These are phyloP conservation scores for Colletotrichum sp. DNA, from an alignment of 2,329 filamentous ascomycete genomes.

Conservation along the genomic window DNA sequence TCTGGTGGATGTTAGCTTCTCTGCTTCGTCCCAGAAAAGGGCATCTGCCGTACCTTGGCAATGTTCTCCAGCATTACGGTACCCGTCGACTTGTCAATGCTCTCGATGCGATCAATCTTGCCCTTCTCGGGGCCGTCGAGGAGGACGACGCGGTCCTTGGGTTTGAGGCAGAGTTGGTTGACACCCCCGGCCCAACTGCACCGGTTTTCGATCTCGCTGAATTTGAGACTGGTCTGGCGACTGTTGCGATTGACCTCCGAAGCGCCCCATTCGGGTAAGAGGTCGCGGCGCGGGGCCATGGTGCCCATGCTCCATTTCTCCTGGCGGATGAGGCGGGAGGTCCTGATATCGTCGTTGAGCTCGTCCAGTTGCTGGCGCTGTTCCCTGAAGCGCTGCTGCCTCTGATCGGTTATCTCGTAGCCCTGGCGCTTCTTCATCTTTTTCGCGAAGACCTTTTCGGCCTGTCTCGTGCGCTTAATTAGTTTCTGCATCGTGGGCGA, in stretches of 20 bases:
- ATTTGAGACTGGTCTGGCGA: constrained; percentile 36
- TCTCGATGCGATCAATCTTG: constrained; percentile 76
- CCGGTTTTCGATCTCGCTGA: constrained; percentile 44
- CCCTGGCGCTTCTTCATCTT: constrained; percentile 47
- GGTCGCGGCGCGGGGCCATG: constrained; percentile 77
- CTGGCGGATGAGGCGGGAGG: constrained; percentile 56
- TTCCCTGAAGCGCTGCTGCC: constrained; percentile 35
- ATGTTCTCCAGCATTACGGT: constrained; percentile 66
- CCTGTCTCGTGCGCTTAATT: constrained; percentile 68
- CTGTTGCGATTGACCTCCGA: constrained; percentile 35
- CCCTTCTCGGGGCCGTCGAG: constrained; percentile 80
- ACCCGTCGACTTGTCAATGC: constrained; percentile 59
- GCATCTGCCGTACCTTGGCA: constrained; percentile 61
- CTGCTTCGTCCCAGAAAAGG: neutral
- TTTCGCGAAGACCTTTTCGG: constrained; percentile 66
- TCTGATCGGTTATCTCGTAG: constrained; percentile 29
- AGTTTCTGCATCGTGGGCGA: constrained; percentile 70
- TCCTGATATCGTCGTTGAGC: constrained; percentile 26
- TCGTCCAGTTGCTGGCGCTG: constrained; percentile 39
- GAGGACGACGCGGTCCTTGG: constrained; percentile 82
- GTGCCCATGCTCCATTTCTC: constrained; percentile 83
- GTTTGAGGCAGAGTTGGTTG: constrained; percentile 65
- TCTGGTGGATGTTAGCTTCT: constrained; percentile 27
- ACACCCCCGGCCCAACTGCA: constrained; percentile 61
- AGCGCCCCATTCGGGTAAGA: constrained; percentile 66